A percentile compares a stretch with the other conserved stretches of the same genome.
Evolutionary conservation across 805 yeast genomes (phyloP).

Genomic region (Wickerhamomyces rabaulensis): DNA sequence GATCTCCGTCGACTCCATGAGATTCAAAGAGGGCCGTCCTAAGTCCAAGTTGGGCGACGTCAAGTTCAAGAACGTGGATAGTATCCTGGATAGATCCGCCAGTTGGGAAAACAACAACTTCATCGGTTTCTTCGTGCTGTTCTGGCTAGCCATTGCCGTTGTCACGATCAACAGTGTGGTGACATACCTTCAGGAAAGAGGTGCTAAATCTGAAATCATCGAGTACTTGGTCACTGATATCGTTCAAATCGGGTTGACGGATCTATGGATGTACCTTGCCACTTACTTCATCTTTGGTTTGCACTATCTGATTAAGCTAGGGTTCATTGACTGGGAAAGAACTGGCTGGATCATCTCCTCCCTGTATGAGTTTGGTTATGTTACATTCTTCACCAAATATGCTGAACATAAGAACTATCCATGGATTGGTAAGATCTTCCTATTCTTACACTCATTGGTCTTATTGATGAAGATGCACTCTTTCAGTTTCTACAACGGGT

Average conservation of each 20-base stretch:
- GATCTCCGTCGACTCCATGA: conserved; percentile 13
- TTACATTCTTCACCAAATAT: conserved; percentile 48
- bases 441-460: conserved; percentile 80
- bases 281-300: conserved; percentile 56
- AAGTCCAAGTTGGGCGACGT: conserved; percentile 24
- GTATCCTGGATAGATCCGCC: conserved; percentile 21
- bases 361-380: conserved; percentile 47
- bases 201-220: conserved; percentile 51
- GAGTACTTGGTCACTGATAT: conserved; percentile 56
- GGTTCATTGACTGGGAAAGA: conserved; percentile 51
- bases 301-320: conserved; percentile 48
- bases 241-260: conserved; percentile 65
- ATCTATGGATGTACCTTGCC: conserved; percentile 65
- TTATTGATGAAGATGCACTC: conserved; percentile 95
- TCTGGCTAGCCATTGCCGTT: conserved; percentile 55
- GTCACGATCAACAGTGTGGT: conserved; percentile 45
- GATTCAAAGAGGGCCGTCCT: conserved; percentile 22
- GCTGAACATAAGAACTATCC: conserved; percentile 58
- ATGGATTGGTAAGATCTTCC: conserved; percentile 88
- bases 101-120: conserved; percentile 31
- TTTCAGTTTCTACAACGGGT: conserved; percentile 87
- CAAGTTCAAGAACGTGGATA: conserved; percentile 13
- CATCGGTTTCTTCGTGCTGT: conserved; percentile 75
- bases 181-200: conserved; percentile 44
- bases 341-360: conserved; percentile 63